phyloP scores from a whole-genome alignment of 306 rosid genomes.

The Hippophae rhamnoides region DNA sequence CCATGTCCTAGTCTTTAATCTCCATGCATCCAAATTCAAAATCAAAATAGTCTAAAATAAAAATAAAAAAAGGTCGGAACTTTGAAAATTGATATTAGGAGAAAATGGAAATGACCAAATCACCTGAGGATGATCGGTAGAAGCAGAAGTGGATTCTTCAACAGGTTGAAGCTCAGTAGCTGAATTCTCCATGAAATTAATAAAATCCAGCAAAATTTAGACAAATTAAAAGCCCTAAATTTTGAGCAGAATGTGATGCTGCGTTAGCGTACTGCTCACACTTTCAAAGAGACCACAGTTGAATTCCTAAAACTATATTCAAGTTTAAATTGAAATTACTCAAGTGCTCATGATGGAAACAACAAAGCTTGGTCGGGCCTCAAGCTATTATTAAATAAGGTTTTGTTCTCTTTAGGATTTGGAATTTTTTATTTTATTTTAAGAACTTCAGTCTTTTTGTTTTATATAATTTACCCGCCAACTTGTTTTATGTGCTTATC shows the following conservation, averaged over 20 bases:
- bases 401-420: constrained; percentile 1
- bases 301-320: not conserved
- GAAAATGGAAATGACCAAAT: constrained; percentile 8
- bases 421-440: not conserved
- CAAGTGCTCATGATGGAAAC: constrained; percentile 21
- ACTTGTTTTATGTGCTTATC: not conserved
- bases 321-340: not conserved
- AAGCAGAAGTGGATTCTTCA: constrained; percentile 21
- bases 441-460: not conserved
- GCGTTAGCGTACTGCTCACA: not conserved
- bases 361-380: constrained; percentile 23
- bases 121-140: constrained; percentile 29
- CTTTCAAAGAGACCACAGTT: not conserved
- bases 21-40: too few species aligned
- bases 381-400: constrained; percentile 11
- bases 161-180: constrained; percentile 25
- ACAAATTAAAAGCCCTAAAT: constrained; percentile 12
- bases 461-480: constrained; percentile 23
- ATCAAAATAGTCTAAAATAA: not conserved
- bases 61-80: not conserved
- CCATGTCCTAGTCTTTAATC: too few species aligned
- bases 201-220: not conserved
- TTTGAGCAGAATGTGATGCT: not conserved
- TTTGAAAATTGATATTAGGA: not conserved
- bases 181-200: constrained; percentile 36